Base-by-base conservation (phyloP, 306 rosid genomes). In the Quercus alba region DNA sequence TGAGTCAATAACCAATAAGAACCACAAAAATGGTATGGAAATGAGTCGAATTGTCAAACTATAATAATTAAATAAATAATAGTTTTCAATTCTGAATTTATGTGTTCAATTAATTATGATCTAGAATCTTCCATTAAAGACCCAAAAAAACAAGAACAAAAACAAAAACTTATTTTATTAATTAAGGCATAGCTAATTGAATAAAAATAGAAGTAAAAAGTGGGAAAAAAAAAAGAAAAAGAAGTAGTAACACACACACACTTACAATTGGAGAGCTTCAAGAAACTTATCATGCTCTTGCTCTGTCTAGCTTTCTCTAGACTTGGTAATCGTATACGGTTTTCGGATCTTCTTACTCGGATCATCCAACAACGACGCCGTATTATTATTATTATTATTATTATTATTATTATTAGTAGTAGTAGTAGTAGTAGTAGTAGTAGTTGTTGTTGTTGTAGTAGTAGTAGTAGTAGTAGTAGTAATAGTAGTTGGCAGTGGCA, bases 261-360 rank as follows among this genome's bases (percentile, higher is more conserved):
- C 97, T 86, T 72, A 95, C 99, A 95, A 82, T 83, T 95, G 98
- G 19, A 95, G 97, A 85, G 97, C 99, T 89, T 95, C 99, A 33
- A 93, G 94, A 84, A 95, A 95, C 93, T 95, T 95, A 28, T 95
- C 98, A 72, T 95, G 99, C 75, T 95, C 99, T 87, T 95, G 97
- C 72, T 95, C 97, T 62, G 94, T 90, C 98, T 96, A 95, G 91
- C 92, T 93, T 87, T 95, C 98, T 79, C 99, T 87, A 1, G 99
- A 90, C 86, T 95, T 95, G 61, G 93, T 95, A 82, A 95, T 90
- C 62, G 99, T 93, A 51, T 95, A 95, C 2, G 97, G 94, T 75
- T 95, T 95, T 30, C 98, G 86, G 84, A 93, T 83, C 94, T 91
- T 95, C 96, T 91, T 95, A 75, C 54, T 88, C 33, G 63, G 82